phyloP scores from a whole-genome alignment of 495 filamentous ascomycete genomes.

The Lasiosphaeria ovina region DNA sequence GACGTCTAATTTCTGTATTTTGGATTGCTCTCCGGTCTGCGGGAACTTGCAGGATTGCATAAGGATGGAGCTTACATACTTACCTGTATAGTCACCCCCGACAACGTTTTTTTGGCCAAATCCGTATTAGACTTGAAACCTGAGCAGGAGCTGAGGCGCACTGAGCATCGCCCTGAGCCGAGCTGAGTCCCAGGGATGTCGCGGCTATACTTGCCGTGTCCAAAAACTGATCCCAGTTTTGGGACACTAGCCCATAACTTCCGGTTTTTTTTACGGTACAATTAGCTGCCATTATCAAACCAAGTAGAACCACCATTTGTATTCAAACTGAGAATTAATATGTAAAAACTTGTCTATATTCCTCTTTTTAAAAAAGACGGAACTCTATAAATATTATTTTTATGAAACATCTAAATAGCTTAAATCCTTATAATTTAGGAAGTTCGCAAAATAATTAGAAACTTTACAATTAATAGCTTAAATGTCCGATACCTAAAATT shows the following conservation, averaged over 20 bases:
- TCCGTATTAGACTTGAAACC: neutral
- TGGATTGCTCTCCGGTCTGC: too few relatives aligned
- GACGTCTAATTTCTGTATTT: too few relatives aligned
- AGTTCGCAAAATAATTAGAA: neutral
- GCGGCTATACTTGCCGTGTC: neutral
- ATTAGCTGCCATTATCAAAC: neutral
- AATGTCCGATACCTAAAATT: neutral
- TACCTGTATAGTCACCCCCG: neutral
- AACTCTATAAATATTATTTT: neutral
- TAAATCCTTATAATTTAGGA: neutral
- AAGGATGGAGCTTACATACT: too few relatives aligned
- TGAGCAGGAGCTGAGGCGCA: neutral
- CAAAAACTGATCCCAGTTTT: too few relatives aligned
- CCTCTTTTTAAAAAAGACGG: neutral
- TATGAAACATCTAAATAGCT: neutral
- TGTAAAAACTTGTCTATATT: neutral
- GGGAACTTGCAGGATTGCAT: too few relatives aligned
- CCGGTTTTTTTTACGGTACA: neutral
- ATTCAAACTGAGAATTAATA: neutral
- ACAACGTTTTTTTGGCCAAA: neutral
- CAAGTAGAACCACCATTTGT: neutral
- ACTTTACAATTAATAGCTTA: neutral
- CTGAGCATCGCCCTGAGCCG: neutral
- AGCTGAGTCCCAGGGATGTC: neutral
- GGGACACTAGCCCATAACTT: neutral